These are phyloP conservation scores for Mimosa pudica DNA, from an alignment of 306 rosid species.

Conservation along the genomic window DNA sequence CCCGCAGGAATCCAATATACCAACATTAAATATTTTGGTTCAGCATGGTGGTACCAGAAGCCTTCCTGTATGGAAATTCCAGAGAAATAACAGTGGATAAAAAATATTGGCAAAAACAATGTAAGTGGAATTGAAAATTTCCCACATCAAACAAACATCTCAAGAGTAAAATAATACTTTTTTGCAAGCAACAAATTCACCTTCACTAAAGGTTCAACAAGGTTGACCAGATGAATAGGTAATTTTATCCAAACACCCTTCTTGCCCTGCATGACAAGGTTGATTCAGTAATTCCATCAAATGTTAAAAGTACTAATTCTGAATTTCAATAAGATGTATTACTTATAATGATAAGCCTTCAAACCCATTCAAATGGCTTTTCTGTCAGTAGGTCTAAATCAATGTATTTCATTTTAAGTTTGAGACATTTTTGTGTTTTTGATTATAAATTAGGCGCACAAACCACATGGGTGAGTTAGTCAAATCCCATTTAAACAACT, in stretches of 20 bases:
- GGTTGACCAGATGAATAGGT: conserved; percentile 67
- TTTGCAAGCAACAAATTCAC: conserved; percentile 36
- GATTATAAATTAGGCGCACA: not conserved
- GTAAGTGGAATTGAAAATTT: conserved; percentile 4
- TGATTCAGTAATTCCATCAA: conserved; percentile 31
- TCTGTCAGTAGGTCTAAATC: not conserved
- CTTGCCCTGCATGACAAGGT: conserved; percentile 62
- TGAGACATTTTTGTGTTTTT: not conserved
- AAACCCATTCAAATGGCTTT: not conserved
- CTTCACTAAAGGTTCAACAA: conserved; percentile 71
- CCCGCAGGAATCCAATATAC: conserved; percentile 76
- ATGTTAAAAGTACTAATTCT: conserved; percentile 22
- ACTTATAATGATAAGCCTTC: not conserved
- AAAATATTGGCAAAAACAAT: not conserved
- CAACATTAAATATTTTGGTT: conserved; percentile 81
- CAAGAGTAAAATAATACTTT: conserved; percentile 1
- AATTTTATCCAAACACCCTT: conserved; percentile 80
- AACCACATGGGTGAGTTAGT: not conserved
- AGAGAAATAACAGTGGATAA: conserved; percentile 4
- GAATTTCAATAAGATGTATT: conserved; percentile 4
- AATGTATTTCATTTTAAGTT: not conserved
- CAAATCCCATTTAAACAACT: not conserved
- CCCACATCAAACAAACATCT: conserved; percentile 4
- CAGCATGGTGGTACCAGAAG: conserved; percentile 91
- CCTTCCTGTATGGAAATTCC: conserved; percentile 60